These are phyloP conservation scores for Daedaleopsis sinensis DNA, from an alignment of 768 basidiomycete species.

Conservation along the genomic window DNA sequence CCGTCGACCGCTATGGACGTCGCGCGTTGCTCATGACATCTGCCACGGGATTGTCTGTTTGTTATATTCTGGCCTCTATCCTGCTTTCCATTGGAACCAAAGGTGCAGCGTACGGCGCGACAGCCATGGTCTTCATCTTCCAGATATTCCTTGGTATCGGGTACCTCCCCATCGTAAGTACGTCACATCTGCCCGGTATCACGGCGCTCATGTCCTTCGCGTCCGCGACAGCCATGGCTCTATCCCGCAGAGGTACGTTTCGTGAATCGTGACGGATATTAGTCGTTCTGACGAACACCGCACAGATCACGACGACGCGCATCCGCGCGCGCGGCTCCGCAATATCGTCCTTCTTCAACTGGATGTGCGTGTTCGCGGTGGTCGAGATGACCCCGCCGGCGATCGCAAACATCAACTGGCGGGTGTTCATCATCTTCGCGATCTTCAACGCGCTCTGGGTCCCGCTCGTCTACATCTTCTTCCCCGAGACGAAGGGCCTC, in stretches of 20 bases:
- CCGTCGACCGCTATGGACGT: conserved; percentile 44
- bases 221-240: conserved; percentile 33
- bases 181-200: not conserved
- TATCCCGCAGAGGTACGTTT: conserved; percentile 34
- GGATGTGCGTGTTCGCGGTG: conserved; percentile 39
- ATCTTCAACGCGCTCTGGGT: conserved; percentile 48
- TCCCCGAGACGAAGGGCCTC: conserved; percentile 39
- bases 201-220: not conserved
- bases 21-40: conserved; percentile 41
- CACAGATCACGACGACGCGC: conserved; percentile 41
- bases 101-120: conserved; percentile 39
- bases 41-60: conserved; percentile 40
- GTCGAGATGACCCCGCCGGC: conserved; percentile 47
- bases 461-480: conserved; percentile 40
- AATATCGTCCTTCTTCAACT: conserved; percentile 32
- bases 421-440: conserved; percentile 49
- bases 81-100: conserved; percentile 39
- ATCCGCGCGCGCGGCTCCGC: conserved; percentile 40
- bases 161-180: conserved; percentile 41
- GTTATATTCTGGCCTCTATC: conserved; percentile 40
- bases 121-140: conserved; percentile 45
- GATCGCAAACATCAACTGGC: conserved; percentile 46
- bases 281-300: not conserved
- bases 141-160: conserved; percentile 45
- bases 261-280: not conserved